Evolutionary conservation across 1,139 yeast genomes (phyloP).

Genomic region (Pichia sp.): DNA sequence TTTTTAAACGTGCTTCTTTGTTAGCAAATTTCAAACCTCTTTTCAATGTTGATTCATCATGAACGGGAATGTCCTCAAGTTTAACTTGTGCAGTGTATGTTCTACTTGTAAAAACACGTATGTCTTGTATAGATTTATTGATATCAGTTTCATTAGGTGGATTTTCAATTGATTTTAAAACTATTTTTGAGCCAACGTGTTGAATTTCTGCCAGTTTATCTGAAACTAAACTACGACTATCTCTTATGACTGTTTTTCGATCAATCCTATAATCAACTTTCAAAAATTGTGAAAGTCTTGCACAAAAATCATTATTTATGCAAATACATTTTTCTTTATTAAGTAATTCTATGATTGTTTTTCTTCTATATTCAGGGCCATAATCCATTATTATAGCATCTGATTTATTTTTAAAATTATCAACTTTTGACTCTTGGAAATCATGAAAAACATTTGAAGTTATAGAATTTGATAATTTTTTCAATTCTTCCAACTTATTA

Average conservation of each 20-base stretch:
- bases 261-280: conserved; percentile 39
- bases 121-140: conserved; percentile 1
- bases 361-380: conserved; percentile 34
- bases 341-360: conserved; percentile 33
- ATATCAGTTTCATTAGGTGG: conserved; percentile 16
- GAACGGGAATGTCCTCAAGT: conserved; percentile 7
- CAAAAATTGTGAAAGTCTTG: conserved; percentile 34
- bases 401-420: neutral
- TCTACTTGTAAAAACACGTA: conserved; percentile 1
- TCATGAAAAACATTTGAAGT: neutral
- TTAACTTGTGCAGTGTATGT: conserved; percentile 10
- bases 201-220: conserved; percentile 20
- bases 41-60: conserved; percentile 2
- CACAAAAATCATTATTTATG: conserved; percentile 34
- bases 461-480: neutral
- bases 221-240: conserved; percentile 29
- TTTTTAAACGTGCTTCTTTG: conserved; percentile 11
- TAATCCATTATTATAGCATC: conserved; percentile 4
- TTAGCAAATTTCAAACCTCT: conserved; percentile 12
- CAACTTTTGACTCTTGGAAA: neutral
- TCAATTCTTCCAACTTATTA: neutral
- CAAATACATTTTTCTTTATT: conserved; percentile 40
- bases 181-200: neutral
- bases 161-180: conserved; percentile 14
- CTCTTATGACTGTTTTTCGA: conserved; percentile 42